A percentile compares a stretch with the other conserved stretches of the same genome.
These are phyloP conservation scores for Vitis labrusca DNA, from an alignment of 164 flowering plant genomes.

Conservation along the genomic window DNA sequence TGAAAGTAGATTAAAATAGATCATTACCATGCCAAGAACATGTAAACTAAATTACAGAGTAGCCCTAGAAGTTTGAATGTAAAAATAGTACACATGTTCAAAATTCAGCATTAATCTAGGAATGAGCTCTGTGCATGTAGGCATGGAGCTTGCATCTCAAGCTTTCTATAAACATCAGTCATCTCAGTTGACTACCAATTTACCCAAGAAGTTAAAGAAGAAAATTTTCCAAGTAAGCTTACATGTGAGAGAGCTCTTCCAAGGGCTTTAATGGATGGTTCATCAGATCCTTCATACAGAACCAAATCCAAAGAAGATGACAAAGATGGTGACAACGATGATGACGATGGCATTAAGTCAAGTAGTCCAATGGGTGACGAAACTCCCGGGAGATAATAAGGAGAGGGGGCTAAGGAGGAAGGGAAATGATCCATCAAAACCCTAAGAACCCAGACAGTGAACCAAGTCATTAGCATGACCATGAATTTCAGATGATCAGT, in stretches of 20 bases:
- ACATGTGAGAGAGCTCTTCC: constrained; percentile 45
- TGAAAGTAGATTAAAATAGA: too few relatives aligned
- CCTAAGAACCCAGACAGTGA: constrained; percentile 52
- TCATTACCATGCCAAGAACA: too few relatives aligned
- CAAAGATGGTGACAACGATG: constrained; percentile 11
- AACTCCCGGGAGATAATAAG: constrained; percentile 16
- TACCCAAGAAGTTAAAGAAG: too few relatives aligned
- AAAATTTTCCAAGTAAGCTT: constrained; percentile 1
- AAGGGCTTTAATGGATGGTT: constrained; percentile 32
- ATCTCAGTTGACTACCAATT: too few relatives aligned
- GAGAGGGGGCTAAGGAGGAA: constrained; percentile 16
- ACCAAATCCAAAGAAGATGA: constrained; percentile 28
- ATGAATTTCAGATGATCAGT: constrained; percentile 44
- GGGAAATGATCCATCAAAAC: constrained; percentile 52
- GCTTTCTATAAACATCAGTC: too few relatives aligned
- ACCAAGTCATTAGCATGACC: constrained; percentile 49
- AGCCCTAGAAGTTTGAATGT: too few relatives aligned
- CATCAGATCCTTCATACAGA: constrained; percentile 27
- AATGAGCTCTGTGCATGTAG: too few relatives aligned
- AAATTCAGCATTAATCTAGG: too few relatives aligned
- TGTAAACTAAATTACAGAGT: too few relatives aligned
- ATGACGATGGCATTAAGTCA: not conserved
- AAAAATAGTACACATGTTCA: too few relatives aligned
- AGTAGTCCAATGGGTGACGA: constrained; percentile 1
- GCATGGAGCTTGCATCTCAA: too few relatives aligned